A percentile compares a stretch with the other conserved stretches of the same genome.
Evolutionary conservation across 2,329 filamentous ascomycete genomes (phyloP).

Genomic region (Aspergillus sp.): DNA sequence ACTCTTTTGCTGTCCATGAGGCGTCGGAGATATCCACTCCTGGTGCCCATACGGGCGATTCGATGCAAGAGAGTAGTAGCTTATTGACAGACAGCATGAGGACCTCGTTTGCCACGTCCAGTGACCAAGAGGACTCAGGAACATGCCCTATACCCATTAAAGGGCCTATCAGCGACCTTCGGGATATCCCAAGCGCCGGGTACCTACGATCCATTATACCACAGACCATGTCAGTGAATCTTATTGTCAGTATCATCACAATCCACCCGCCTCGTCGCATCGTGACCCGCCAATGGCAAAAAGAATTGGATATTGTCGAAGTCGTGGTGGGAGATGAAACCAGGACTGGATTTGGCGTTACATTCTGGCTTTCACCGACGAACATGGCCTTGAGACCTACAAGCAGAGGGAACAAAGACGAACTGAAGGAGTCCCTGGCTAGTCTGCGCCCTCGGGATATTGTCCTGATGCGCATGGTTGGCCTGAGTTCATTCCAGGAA

Average conservation of each 20-base stretch:
- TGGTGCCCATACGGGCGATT: conserved; percentile 12
- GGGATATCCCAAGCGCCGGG: conserved; percentile 62
- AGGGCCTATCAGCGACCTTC: conserved; percentile 58
- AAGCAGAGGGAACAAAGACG: conserved; percentile 10
- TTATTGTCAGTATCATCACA: conserved; percentile 76
- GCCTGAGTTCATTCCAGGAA: conserved; percentile 67
- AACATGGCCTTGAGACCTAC: conserved; percentile 1
- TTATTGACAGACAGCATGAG: conserved; percentile 13
- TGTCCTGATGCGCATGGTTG: conserved; percentile 73
- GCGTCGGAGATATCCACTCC: conserved; percentile 34
- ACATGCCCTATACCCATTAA: conserved; percentile 26
- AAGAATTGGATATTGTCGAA: conserved; percentile 64
- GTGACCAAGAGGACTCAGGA: conserved; percentile 7
- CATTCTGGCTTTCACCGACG: conserved; percentile 67
- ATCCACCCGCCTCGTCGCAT: conserved; percentile 64
- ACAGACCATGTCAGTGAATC: conserved; percentile 74
- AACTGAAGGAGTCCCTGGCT: conserved; percentile 37
- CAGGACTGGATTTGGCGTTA: conserved; percentile 71
- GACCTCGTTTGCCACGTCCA: conserved; percentile 11
- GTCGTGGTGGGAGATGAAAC: conserved; percentile 83
- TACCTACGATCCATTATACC: conserved; percentile 66
- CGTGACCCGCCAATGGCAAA: conserved; percentile 52
- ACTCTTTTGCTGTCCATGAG: conserved; percentile 69
- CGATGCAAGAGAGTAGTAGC: conserved; percentile 19
- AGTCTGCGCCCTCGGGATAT: conserved; percentile 67